A percentile compares a stretch with the other conserved stretches of the same genome.
Evolutionary conservation across 495 filamentous ascomycete genomes (phyloP).

Genomic region (Annulohypoxylon stygium): DNA sequence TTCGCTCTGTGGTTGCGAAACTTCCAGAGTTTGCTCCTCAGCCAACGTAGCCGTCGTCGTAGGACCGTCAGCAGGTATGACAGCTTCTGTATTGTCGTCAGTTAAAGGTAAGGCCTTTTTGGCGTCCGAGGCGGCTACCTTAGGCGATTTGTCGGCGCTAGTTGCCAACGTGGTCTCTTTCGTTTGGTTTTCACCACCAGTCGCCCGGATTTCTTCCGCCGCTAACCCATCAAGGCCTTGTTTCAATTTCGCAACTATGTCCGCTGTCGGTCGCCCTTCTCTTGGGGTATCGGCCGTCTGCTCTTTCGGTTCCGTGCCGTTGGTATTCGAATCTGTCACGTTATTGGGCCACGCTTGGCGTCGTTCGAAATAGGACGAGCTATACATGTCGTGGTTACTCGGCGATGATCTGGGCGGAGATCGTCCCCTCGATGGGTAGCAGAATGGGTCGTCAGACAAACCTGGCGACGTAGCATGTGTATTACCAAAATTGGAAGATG

Average conservation of each 20-base stretch:
- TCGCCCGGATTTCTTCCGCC: conserved; percentile 36
- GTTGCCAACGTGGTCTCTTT: conserved; percentile 27
- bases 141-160: conserved; percentile 14
- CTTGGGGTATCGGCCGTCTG: conserved; percentile 40
- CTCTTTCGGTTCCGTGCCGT: conserved; percentile 35
- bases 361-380: conserved; percentile 34
- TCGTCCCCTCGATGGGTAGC: conserved; percentile 59
- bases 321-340: conserved; percentile 26
- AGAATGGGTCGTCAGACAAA: conserved; percentile 51
- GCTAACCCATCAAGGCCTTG: conserved; percentile 43
- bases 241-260: conserved; percentile 31
- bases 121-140: conserved; percentile 21
- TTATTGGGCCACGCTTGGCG: conserved; percentile 48
- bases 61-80: conserved; percentile 19
- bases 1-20: conserved; percentile 8
- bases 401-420: conserved; percentile 62
- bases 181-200: conserved; percentile 41
- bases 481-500: conserved; percentile 45
- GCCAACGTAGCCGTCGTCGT: conserved; percentile 12
- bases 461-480: conserved; percentile 44
- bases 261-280: conserved; percentile 28
- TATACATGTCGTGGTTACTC: conserved; percentile 53
- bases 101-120: conserved; percentile 24
- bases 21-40: conserved; percentile 13
- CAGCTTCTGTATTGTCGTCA: conserved; percentile 26